Base-by-base conservation (phyloP, 2,329 filamentous ascomycete genomes). In the Monosporascus cannonballus region DNA sequence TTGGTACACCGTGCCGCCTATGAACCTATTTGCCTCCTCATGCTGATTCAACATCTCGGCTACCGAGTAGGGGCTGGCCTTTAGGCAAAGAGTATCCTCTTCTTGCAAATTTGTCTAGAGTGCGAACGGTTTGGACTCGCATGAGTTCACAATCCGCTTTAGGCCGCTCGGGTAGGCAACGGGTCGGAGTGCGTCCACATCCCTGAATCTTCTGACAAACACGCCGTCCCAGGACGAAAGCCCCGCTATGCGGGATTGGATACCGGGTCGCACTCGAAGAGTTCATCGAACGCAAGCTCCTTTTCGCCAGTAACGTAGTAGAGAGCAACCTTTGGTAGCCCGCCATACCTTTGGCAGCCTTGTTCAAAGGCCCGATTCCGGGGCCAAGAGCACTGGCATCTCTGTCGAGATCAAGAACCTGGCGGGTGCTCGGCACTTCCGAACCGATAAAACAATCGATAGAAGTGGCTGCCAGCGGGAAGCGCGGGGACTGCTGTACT, bases 1-100 rank as follows among this genome's bases (percentile, higher is more conserved):
- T 83, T 83, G 79, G 59, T 82, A 83, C 6, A 83, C 67, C 0
- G 76, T 80, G 0, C 75, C 79, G 1, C 76, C 78, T 3, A 72
- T 69, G 52, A 81, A 83, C 1, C 74, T 58, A n/a, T 72, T 65
- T 7, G 72, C 64, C 8, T 73, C 57, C 0, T 61, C 50, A 54
- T 79, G 73, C 49, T 75, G 64, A 2, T 64, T 70, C 8, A 83
- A 65, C 72, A 79, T 79, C 51, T 79, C 71, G 1, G 62, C 54
- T 14, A 79, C 58, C 0, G 76, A 80, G 62, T 82, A 82, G 0
- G 76, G 76, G 62, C 80, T 76, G 4, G 70, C 71, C 57, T 82
- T 83, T 51, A 79, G 67, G 77, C 78, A 83, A 66, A 82, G 83
- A 2, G 62, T 63, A 56, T 80, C 77, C n/a, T 72, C 69, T 0